Evolutionary conservation across 1,284 basidiomycete species (phyloP).

Genomic region (Trametes hirsuta): DNA sequence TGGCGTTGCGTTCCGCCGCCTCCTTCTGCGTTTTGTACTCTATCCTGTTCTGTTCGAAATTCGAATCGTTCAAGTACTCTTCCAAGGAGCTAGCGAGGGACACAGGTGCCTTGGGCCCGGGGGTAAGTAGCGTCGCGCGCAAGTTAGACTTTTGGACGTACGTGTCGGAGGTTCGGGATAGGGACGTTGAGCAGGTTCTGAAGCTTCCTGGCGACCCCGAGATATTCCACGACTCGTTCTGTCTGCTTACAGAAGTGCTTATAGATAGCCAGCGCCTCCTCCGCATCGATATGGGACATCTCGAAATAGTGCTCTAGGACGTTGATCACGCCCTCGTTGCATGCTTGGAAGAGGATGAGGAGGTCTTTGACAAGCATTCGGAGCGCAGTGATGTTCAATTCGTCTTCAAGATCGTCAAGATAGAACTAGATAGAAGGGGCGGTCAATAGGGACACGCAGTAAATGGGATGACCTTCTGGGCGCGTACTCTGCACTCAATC

Average conservation of each 20-base stretch:
- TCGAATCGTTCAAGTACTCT: constrained; percentile 94
- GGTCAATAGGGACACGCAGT: too few relatives aligned
- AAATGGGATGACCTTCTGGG: background rate
- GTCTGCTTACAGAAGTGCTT: constrained; percentile 95
- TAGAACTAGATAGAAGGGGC: constrained; percentile 72
- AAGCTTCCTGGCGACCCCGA: constrained; percentile 91
- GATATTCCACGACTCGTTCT: constrained; percentile 91
- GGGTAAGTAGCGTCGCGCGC: background rate
- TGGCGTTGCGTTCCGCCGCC: constrained; percentile 62
- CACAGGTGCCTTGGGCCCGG: constrained; percentile 76
- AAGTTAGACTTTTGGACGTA: constrained; percentile 31
- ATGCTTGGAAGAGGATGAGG: constrained; percentile 93
- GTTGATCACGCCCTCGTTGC: constrained; percentile 98
- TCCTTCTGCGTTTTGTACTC: constrained; percentile 91
- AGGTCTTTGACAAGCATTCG: constrained; percentile 98
- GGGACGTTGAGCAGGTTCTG: constrained; percentile 92
- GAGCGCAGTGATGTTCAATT: constrained; percentile 87
- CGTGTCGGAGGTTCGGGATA: constrained; percentile 94
- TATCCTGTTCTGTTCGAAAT: constrained; percentile 92
- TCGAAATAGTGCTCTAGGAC: constrained; percentile 98
- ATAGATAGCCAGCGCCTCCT: constrained; percentile 87
- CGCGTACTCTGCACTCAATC: constrained; percentile 82
- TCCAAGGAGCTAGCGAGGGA: constrained; percentile 92
- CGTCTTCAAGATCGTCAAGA: constrained; percentile 90
- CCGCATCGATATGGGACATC: constrained; percentile 93